Conservation (phyloP, 805 yeast species). For the Yamadazyma scolyti region DNA sequence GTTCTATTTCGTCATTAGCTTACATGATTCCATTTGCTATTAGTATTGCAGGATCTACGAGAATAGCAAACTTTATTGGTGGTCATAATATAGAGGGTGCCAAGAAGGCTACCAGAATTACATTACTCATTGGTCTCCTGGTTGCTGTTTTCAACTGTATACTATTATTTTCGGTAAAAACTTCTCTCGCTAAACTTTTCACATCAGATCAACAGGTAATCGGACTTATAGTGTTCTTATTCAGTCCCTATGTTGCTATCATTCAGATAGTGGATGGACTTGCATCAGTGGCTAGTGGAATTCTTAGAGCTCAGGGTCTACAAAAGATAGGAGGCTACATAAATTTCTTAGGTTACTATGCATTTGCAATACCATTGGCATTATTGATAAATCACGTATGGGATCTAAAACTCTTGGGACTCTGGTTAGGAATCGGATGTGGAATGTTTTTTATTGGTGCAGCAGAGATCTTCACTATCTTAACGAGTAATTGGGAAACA, state of each 20-base stretch:
- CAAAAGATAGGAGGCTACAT: slow-evolving; percentile 71
- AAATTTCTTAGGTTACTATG: slow-evolving; percentile 68
- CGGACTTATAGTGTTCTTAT: slow-evolving; percentile 45
- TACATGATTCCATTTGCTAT: slow-evolving; percentile 47
- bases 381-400: slow-evolving; percentile 46
- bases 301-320: slow-evolving; percentile 71
- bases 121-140: slow-evolving; percentile 25
- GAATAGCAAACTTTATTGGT: slow-evolving; percentile 45
- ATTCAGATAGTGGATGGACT: slow-evolving; percentile 69
- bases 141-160: slow-evolving; percentile 39
- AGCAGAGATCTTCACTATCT: slow-evolving; percentile 44
- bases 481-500: slow-evolving; percentile 50
- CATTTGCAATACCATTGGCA: slow-evolving; percentile 67
- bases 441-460: slow-evolving; percentile 57
- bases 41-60: slow-evolving; percentile 40
- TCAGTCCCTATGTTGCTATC: slow-evolving; percentile 59
- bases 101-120: slow-evolving; percentile 28
- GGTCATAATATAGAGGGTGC: slow-evolving; percentile 39
- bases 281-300: slow-evolving; percentile 69
- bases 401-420: slow-evolving; percentile 51
- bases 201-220: slow-evolving; percentile 60
- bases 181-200: slow-evolving; percentile 54
- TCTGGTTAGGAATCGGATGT: slow-evolving; percentile 72
- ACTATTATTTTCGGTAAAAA: slow-evolving; percentile 43
- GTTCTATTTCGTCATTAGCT: slow-evolving; percentile 42